Conservation (phyloP, 176 grass and related monocot species). For the Cenchrus purpureus region DNA sequence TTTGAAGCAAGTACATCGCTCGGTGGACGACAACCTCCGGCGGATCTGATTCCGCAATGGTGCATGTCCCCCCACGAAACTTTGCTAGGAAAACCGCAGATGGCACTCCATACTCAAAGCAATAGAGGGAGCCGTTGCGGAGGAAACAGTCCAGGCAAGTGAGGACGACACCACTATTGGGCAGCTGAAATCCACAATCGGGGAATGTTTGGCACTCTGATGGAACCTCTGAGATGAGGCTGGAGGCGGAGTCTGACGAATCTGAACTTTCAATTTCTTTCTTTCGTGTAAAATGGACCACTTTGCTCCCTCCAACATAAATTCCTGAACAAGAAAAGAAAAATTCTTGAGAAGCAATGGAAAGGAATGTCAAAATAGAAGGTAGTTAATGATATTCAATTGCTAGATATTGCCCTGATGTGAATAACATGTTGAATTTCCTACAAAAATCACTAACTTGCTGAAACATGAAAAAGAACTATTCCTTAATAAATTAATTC, state of each 20-base stretch:
- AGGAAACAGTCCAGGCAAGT: slow-evolving; percentile 94
- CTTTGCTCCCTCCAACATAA: slow-evolving; percentile 95
- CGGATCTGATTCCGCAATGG: slow-evolving; percentile 76
- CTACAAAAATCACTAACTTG: not conserved
- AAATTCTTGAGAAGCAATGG: slow-evolving; percentile 11
- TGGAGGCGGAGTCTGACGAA: slow-evolving; percentile 53
- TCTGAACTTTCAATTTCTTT: slow-evolving; percentile 64
- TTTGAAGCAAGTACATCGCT: slow-evolving; percentile 91
- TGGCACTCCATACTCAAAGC: slow-evolving; percentile 82
- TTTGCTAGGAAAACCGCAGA: slow-evolving; percentile 83
- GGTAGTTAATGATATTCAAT: not conserved
- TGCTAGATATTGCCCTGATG: not conserved
- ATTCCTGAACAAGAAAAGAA: slow-evolving; percentile 58
- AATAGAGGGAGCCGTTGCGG: slow-evolving; percentile 75
- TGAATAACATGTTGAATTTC: not conserved
- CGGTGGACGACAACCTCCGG: slow-evolving; percentile 67
- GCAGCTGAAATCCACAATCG: slow-evolving; percentile 92
- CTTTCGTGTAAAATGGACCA: slow-evolving; percentile 96
- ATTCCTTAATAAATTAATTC: not conserved
- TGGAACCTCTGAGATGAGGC: slow-evolving; percentile 51
- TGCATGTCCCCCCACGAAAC: slow-evolving; percentile 90
- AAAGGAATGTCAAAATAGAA: not conserved
- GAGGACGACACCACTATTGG: slow-evolving; percentile 76
- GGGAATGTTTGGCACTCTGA: slow-evolving; percentile 80
- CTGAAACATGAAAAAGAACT: not conserved